Evolutionary conservation across 306 rosid genomes (phyloP).

Genomic region (Vicia sativa): DNA sequence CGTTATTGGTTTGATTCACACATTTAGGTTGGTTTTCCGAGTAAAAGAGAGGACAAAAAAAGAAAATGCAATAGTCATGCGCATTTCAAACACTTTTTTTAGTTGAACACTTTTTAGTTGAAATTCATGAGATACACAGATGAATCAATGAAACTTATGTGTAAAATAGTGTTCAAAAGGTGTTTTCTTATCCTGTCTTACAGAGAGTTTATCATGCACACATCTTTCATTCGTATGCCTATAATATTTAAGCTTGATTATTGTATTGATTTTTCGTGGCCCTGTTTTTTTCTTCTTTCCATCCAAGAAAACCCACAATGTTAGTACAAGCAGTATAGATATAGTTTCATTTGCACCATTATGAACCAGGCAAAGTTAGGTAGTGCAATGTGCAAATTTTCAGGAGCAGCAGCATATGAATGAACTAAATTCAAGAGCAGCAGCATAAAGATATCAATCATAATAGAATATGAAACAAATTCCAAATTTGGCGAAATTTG

Average conservation of each 20-base stretch:
- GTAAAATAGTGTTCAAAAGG: neutral
- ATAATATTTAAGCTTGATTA: no score
- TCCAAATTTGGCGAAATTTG: slow-evolving; percentile 4
- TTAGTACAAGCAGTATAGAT: neutral
- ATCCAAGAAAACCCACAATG: no score
- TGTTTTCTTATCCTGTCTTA: neutral
- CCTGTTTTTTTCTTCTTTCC: no score
- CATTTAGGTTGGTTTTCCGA: slow-evolving; percentile 20
- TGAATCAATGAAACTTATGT: neutral
- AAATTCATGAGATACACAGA: neutral
- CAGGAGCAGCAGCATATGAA: neutral
- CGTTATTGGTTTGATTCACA: neutral
- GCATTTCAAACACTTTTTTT: neutral
- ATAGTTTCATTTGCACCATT: neutral
- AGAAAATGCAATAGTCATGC: neutral
- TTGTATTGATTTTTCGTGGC: no score
- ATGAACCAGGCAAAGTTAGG: neutral
- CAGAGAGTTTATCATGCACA: neutral
- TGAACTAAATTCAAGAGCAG: neutral
- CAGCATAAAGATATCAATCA: neutral
- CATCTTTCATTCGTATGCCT: neutral
- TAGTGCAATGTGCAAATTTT: no score
- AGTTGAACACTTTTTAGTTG: neutral
- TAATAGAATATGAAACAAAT: neutral
- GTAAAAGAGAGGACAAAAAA: neutral